phyloP scores from a whole-genome alignment of 225 moss, liverwort and hornwort species.

The Bryoerythrophyllum caledonicum region DNA sequence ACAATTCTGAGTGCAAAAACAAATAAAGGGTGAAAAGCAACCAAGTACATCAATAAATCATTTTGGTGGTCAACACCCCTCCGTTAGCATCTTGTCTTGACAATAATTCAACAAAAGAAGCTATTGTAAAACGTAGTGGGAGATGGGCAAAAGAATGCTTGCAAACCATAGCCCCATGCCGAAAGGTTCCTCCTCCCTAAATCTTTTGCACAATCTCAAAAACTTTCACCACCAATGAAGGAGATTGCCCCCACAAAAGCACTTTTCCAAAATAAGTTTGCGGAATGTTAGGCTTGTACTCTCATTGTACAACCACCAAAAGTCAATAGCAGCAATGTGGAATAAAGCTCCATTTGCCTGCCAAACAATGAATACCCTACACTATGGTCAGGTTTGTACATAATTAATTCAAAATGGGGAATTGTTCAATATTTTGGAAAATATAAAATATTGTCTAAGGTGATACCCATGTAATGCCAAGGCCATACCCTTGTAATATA shows the following conservation, averaged over 20 bases:
- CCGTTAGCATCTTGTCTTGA: background rate
- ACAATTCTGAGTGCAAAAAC: background rate
- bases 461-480: too few relatives aligned
- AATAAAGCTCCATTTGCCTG: too few relatives aligned
- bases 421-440: too few relatives aligned
- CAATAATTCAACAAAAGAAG: background rate
- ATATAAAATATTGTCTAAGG: too few relatives aligned
- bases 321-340: background rate
- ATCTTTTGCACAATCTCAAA: conserved; percentile 3
- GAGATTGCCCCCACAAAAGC: background rate
- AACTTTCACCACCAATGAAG: conserved; percentile 12
- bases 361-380: too few relatives aligned
- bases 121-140: background rate
- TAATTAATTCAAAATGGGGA: too few relatives aligned
- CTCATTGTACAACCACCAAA: background rate
- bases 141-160: background rate
- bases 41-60: background rate
- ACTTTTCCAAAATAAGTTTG: background rate
- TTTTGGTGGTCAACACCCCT: background rate
- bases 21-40: background rate
- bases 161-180: background rate
- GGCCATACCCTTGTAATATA: too few relatives aligned
- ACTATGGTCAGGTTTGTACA: too few relatives aligned
- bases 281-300: background rate
- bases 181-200: background rate